Conservation (phyloP, 2,329 filamentous ascomycete species). For the Thielaviopsis ethacetica region DNA sequence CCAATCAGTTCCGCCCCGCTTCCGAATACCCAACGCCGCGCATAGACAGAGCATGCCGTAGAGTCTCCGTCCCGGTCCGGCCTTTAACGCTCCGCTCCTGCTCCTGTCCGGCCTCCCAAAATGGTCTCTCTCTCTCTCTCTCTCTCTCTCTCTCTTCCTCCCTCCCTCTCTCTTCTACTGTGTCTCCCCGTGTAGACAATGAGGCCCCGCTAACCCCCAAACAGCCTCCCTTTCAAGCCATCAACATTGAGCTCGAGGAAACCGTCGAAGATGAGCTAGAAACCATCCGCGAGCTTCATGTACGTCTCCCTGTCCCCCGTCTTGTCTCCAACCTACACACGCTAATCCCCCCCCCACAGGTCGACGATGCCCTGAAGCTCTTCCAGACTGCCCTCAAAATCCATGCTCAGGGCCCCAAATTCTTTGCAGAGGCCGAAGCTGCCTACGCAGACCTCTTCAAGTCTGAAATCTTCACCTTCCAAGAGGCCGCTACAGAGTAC, state of each 20-base stretch:
- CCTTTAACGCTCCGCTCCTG: background rate
- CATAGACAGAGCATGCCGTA: background rate
- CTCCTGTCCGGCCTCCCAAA: background rate
- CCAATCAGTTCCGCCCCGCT: background rate
- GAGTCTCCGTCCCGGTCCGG: background rate
- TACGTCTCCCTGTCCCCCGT: slow-evolving; percentile 17
- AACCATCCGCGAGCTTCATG: slow-evolving; percentile 84
- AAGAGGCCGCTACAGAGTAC: slow-evolving; percentile 74
- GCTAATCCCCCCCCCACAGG: slow-evolving; percentile 34
- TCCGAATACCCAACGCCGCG: background rate
- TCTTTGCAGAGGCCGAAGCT: slow-evolving; percentile 57
- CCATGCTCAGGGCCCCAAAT: slow-evolving; percentile 69
- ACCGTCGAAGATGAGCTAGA: slow-evolving; percentile 82
- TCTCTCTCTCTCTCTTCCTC: too few species aligned
- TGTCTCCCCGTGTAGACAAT: too few species aligned
- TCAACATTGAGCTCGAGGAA: slow-evolving; percentile 90
- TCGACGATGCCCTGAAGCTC: slow-evolving; percentile 89
- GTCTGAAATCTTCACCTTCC: slow-evolving; percentile 87
- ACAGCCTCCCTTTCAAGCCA: slow-evolving; percentile 59
- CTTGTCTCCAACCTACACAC: too few species aligned
- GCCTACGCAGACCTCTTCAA: slow-evolving; percentile 76
- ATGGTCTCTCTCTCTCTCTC: background rate
- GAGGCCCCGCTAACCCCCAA: slow-evolving; percentile 7
- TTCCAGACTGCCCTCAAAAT: slow-evolving; percentile 85
- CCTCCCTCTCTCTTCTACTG: too few species aligned